These are phyloP conservation scores for Ceratobasidium sp. DNA, from an alignment of 1,284 basidiomycete species.

Conservation along the genomic window DNA sequence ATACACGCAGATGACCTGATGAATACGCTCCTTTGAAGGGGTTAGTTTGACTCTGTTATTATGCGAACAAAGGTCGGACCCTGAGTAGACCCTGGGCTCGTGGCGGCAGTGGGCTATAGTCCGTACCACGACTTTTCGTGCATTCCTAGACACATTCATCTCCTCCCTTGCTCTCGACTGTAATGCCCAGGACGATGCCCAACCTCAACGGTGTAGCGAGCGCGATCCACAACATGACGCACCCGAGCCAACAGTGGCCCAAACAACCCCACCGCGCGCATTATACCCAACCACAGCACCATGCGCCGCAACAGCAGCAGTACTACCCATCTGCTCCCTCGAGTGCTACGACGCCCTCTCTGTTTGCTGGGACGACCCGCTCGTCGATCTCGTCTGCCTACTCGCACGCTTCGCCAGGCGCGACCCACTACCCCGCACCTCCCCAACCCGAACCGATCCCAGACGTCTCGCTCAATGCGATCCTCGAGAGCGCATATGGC, in stretches of 20 bases:
- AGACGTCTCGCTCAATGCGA: constrained; percentile 15
- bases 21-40: background rate
- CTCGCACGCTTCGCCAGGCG: constrained; percentile 28
- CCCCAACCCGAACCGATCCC: constrained; percentile 1
- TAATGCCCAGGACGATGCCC: constrained; percentile 23
- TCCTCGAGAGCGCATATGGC: constrained; percentile 24
- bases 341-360: constrained; percentile 8
- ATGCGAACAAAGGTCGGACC: constrained; percentile 18
- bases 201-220: constrained; percentile 17
- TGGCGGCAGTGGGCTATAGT: background rate
- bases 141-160: background rate
- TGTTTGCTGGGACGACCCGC: constrained; percentile 22
- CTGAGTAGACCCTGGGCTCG: constrained; percentile 3
- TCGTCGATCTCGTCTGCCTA: constrained; percentile 25
- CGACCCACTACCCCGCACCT: constrained; percentile 19
- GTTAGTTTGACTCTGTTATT: background rate
- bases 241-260: background rate
- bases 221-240: constrained; percentile 1
- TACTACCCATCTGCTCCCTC: constrained; percentile 17
- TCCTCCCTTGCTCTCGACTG: background rate
- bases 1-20: background rate
- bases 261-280: constrained; percentile 5
- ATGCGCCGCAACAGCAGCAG: constrained; percentile 10
- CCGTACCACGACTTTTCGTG: background rate
- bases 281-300: constrained; percentile 1